Evolutionary conservation across 2,329 filamentous ascomycete genomes (phyloP).

Genomic region (Leptographium galeiforme): DNA sequence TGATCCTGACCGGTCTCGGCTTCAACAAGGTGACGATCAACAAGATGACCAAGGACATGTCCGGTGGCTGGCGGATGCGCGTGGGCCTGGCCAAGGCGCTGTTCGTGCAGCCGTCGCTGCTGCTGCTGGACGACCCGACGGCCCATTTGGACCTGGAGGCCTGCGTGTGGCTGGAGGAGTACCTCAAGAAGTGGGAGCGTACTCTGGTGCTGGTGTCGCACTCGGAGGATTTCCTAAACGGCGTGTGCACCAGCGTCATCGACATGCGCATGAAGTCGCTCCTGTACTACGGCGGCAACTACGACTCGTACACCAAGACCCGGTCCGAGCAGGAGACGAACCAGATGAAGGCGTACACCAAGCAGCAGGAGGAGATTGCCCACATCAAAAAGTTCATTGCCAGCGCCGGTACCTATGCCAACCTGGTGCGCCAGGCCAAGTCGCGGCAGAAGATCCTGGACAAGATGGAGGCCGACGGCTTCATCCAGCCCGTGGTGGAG

Average conservation of each 20-base stretch:
- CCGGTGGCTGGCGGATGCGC: slow-evolving; percentile 99
- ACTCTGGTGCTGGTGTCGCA: slow-evolving; percentile 94
- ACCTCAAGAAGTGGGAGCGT: slow-evolving; percentile 98
- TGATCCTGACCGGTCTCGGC: slow-evolving; percentile 95
- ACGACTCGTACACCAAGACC: slow-evolving; percentile 96
- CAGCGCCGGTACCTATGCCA: slow-evolving; percentile 98
- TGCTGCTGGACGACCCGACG: slow-evolving; percentile 94
- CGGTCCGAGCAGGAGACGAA: slow-evolving; percentile 88
- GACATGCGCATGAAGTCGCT: slow-evolving; percentile 88
- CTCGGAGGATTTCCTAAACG: slow-evolving; percentile 98
- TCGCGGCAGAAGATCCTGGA: slow-evolving; percentile 98
- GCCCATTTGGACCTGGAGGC: slow-evolving; percentile 98
- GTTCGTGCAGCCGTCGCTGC: slow-evolving; percentile 92
- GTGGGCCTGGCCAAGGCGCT: slow-evolving; percentile 94
- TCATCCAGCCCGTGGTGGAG: slow-evolving; percentile 77
- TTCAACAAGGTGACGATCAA: slow-evolving; percentile 98
- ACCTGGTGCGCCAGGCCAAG: slow-evolving; percentile 97
- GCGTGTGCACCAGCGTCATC: slow-evolving; percentile 96
- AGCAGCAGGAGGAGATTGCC: slow-evolving; percentile 97
- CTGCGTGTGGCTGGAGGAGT: slow-evolving; percentile 99
- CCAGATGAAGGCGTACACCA: slow-evolving; percentile 97
- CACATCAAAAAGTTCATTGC: slow-evolving; percentile 99
- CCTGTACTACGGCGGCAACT: slow-evolving; percentile 98
- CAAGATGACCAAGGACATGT: slow-evolving; percentile 99
- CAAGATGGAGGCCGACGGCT: slow-evolving; percentile 99